Base-by-base conservation (phyloP, 108 stramenopile species). In the Fragilariopsis cylindrus region DNA sequence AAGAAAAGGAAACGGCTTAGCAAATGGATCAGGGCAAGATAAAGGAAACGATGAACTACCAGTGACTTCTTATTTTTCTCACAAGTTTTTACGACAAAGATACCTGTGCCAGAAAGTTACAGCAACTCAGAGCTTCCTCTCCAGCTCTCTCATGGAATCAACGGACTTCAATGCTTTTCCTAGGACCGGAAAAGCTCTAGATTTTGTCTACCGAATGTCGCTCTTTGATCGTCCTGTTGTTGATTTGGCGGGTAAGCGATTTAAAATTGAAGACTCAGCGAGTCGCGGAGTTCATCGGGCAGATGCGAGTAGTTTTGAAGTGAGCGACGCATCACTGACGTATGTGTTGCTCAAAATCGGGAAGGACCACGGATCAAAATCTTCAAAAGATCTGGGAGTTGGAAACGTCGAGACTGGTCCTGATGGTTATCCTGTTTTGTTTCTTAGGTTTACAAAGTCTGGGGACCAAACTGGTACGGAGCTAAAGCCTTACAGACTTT, bases 171-270 rank as follows among this genome's bases (percentile, higher is more conserved):
- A 67, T 65, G 77, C 86, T 5, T 73, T 69, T 18, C 93, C 93
- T n/a, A 70, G 93, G 57, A 73, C 86, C 42, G 93, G 93, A 4
- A 90, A 81, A 75, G 91, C 91, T 1, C 66, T 88, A 39, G 93
- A 94, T 75, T 94, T 94, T 80, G 81, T 88, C 21, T 89, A 90
- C 70, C 81, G 91, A 42, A 75, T 91, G 75, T 85, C 93, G 21
- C 77, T 94, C 3, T 94, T 91, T 65, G 85, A 89, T 45, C 75
- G 77, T 18, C 93, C 93, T 46, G 70, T 80, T 57, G 85, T 92
- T 55, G 91, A 90, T 55, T 68, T 94, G 18, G 78, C 77, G 9
- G 91, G 91, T 5, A 90, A 90, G 57, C 74, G 79, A 21, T 94
- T 94, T 46, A 85, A 76, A 18, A 77, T 92, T 11, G 84, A 92